phyloP scores from a whole-genome alignment of 306 rosid genomes.

The Vachellia pachyceras region DNA sequence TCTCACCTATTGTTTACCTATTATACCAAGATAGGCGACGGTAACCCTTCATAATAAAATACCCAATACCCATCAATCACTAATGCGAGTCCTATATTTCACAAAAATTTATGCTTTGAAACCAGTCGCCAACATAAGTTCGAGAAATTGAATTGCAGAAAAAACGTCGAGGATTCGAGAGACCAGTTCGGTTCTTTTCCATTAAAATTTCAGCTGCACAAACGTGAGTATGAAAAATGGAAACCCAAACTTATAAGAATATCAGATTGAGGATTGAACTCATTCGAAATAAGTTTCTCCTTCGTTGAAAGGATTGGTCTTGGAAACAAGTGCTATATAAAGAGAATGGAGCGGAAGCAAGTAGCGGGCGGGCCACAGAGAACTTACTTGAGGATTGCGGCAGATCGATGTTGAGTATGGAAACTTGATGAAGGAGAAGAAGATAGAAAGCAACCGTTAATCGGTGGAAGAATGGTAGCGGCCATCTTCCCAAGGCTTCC shows the following conservation, averaged over 20 bases:
- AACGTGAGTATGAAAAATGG: background rate
- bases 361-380: constrained; percentile 25
- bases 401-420: constrained; percentile 24
- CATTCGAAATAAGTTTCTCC: background rate
- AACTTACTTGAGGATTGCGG: constrained; percentile 40
- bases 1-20: background rate
- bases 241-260: background rate
- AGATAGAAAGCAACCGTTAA: constrained; percentile 27
- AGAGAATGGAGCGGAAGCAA: background rate
- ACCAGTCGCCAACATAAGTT: background rate
- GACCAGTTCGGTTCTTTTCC: background rate
- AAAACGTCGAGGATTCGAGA: background rate
- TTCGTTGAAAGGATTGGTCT: background rate
- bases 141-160: background rate
- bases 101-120: background rate
- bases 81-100: background rate
- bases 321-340: background rate
- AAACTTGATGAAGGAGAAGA: constrained; percentile 24
- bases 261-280: constrained; percentile 9
- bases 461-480: constrained; percentile 44
- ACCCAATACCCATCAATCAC: constrained; percentile 1
- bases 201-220: background rate
- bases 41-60: background rate
- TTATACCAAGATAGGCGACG: background rate
- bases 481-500: constrained; percentile 44